Base-by-base conservation (phyloP, 352 stramenopile species). In the Phytophthora parvispora region DNA sequence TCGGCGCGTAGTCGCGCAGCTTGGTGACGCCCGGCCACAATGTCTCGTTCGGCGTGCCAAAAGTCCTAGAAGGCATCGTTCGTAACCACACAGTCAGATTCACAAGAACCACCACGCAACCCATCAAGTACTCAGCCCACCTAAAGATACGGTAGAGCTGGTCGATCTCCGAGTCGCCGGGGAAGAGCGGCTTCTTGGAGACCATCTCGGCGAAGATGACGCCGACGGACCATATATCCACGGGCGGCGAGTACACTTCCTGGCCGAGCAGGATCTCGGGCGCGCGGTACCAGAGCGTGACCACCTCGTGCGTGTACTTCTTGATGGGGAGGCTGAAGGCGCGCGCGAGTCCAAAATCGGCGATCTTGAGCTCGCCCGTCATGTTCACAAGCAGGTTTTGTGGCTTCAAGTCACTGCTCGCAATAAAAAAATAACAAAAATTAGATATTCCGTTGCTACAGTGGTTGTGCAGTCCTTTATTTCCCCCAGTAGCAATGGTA, bases 201-300 rank as follows among this genome's bases (percentile, higher is more conserved):
- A 94, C 75, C 86, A 97, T 95, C 60, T 97, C 89, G 28, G 86
- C 86, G 54, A 95, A 97, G 51, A 97, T 94, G 58, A 89, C 84
- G 4, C 87, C 89, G n/a, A 95, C 85, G 3, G 86, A 94, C 89
- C 89, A 97, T 45, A 95, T 92, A 59, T 97, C 89, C n/a, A 97
- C 87, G 7, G 89, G 85, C 15, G 89, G 86, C 8, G 85, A 93
- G 80, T 97, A 97, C n/a, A 92, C 64, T 49, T 94, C 84, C 42
- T 99, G 80, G 8, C 98, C 98, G 0, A 99, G 86, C 36, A 99
- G 75, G 66, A 99, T 99, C 84, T 99, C 98, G 0, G 98, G 98
- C 24, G 98, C 94, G 13, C 98, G 93, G 78, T 99, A 99, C 98
- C 98, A 99, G 9, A 99, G 87, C 45, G 98, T 99, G 7, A 99